Percentiles rank a stretch among this genome's conserved stretches.
These are phyloP conservation scores for Golubevia sp. DNA, from an alignment of 1,284 basidiomycete species.

Conservation along the genomic window DNA sequence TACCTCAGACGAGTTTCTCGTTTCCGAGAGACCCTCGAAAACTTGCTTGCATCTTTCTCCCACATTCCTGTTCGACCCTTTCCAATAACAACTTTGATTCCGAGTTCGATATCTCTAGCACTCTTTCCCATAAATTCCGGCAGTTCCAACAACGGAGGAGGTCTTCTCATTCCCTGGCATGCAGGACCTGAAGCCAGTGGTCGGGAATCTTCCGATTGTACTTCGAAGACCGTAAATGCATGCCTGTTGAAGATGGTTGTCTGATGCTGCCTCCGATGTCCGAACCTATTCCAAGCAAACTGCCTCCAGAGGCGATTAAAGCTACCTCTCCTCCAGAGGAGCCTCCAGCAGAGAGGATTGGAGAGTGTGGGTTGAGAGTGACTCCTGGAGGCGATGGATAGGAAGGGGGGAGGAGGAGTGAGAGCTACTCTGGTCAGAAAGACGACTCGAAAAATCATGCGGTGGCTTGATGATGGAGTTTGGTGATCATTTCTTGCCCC, in stretches of 20 bases:
- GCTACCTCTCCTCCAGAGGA: slow-evolving; percentile 35
- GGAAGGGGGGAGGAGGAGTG: too few species aligned
- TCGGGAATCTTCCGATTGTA: slow-evolving; percentile 20
- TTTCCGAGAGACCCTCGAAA: slow-evolving; percentile 11
- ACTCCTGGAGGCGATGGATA: too few species aligned
- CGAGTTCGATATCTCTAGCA: slow-evolving; percentile 24
- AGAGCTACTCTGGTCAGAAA: too few species aligned
- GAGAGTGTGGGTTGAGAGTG: slow-evolving; percentile 33
- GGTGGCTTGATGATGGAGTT: too few species aligned
- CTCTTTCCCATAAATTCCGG: slow-evolving; percentile 22
- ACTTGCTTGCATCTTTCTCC: neutral
- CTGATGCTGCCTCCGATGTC: slow-evolving; percentile 27
- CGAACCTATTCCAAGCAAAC: slow-evolving; percentile 34
- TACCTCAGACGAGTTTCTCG: too few species aligned
- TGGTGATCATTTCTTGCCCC: too few species aligned
- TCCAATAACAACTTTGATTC: slow-evolving; percentile 16
- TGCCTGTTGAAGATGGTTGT: slow-evolving; percentile 22
- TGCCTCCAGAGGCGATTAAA: slow-evolving; percentile 29
- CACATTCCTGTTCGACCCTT: neutral
- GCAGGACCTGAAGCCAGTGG: slow-evolving; percentile 17
- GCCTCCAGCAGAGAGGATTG: slow-evolving; percentile 30
- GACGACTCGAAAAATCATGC: too few species aligned
- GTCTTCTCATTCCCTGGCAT: slow-evolving; percentile 33
- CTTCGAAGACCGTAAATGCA: slow-evolving; percentile 30
- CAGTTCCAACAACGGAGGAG: slow-evolving; percentile 15